Conservation (phyloP, 1,139 yeast species). For the Blastobotrys malaysiensis region DNA sequence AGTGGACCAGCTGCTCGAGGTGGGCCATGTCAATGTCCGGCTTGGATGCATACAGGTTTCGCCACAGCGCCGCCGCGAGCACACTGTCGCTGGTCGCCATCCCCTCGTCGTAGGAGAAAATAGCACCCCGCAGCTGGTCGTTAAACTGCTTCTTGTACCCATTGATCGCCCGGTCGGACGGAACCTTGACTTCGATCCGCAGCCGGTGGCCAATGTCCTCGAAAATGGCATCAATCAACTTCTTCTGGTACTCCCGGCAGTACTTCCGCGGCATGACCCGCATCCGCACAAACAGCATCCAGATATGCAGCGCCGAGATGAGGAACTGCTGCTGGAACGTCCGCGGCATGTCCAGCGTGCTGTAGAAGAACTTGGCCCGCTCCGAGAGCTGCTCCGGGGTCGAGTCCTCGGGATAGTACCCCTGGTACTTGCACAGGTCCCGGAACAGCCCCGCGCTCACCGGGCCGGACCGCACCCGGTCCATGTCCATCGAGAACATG, state of each 20-base stretch:
- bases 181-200: constrained; percentile 77
- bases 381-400: constrained; percentile 22
- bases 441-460: constrained; percentile 87
- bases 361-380: constrained; percentile 45
- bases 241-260: constrained; percentile 87
- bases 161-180: constrained; percentile 78
- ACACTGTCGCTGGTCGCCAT: constrained; percentile 77
- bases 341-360: constrained; percentile 72
- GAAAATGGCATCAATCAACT: constrained; percentile 81
- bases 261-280: constrained; percentile 90
- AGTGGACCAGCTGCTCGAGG: constrained; percentile 80
- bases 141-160: constrained; percentile 86
- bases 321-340: constrained; percentile 95
- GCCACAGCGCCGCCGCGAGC: constrained; percentile 68
- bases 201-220: constrained; percentile 83
- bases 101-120: constrained; percentile 91
- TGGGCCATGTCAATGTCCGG: constrained; percentile 76
- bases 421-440: constrained; percentile 83
- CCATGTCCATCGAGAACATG: constrained; percentile 78
- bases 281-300: constrained; percentile 94
- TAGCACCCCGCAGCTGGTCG: constrained; percentile 81
- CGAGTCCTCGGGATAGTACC: constrained; percentile 46
- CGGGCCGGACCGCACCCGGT: constrained; percentile 85
- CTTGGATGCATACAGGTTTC: constrained; percentile 70
- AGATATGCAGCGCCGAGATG: constrained; percentile 80